A percentile compares a stretch with the other conserved stretches of the same genome.
These are phyloP conservation scores for Rhizopus microsporus DNA, from an alignment of 371 early-diverging fungal species.

Conservation along the genomic window DNA sequence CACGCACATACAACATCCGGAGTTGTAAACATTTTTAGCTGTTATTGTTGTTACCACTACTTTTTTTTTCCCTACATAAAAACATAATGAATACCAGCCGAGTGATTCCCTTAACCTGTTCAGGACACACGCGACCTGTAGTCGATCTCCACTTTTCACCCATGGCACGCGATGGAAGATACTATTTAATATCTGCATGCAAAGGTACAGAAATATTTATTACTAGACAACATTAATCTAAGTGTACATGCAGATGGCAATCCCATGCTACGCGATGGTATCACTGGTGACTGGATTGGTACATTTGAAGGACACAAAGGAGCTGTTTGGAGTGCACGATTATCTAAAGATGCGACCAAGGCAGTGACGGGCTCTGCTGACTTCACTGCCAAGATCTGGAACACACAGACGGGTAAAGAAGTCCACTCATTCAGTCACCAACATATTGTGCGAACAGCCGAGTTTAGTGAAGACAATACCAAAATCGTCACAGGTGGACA, in stretches of 20 bases:
- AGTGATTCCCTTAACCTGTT: conserved; percentile 78
- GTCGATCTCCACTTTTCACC: conserved; percentile 83
- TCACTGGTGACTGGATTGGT: conserved; percentile 91
- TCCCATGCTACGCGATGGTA: conserved; percentile 84
- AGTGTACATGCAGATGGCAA: conserved; percentile 65
- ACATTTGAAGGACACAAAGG: conserved; percentile 88
- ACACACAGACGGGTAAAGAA: conserved; percentile 73
- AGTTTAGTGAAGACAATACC: conserved; percentile 68
- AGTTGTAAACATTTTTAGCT: not conserved
- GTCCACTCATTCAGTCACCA: conserved; percentile 70
- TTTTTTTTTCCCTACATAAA: conserved; percentile 6
- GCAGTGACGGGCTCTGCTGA: conserved; percentile 92
- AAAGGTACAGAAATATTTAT: conserved; percentile 64
- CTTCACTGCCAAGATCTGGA: conserved; percentile 87
- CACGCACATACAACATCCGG: too few relatives aligned
- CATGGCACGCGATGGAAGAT: conserved; percentile 65
- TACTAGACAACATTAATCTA: not conserved
- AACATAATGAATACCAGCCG: conserved; percentile 17
- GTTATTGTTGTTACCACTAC: not conserved
- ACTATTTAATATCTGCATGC: conserved; percentile 84
- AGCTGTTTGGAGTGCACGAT: conserved; percentile 87
- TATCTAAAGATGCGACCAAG: conserved; percentile 68
- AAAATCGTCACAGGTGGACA: conserved; percentile 80
- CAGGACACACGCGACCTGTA: conserved; percentile 88
- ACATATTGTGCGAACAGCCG: conserved; percentile 84